Conservation (phyloP, 192 early-diverging fungal genomes). For the Coemansia sp. region DNA sequence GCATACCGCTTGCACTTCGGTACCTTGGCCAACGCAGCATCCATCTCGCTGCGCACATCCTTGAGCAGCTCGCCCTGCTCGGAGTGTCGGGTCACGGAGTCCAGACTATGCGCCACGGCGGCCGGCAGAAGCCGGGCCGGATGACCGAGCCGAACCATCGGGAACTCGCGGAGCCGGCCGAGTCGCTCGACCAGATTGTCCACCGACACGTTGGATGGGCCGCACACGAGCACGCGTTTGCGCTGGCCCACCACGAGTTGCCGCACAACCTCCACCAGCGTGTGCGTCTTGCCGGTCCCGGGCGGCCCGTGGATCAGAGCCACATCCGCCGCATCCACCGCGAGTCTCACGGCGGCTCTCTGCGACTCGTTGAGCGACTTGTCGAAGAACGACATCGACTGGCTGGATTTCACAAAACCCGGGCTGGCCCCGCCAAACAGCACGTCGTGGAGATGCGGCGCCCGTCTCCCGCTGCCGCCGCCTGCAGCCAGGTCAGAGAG, state of each 20-base stretch:
- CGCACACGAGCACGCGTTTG: constrained; percentile 80
- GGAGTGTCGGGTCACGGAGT: constrained; percentile 62
- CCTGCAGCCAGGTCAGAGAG: constrained; percentile 24
- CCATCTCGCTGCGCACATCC: constrained; percentile 79
- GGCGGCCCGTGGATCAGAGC: constrained; percentile 85
- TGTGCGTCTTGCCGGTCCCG: constrained; percentile 90
- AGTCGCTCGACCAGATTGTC: constrained; percentile 88
- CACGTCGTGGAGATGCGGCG: constrained; percentile 41
- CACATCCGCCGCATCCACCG: constrained; percentile 62
- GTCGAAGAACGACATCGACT: constrained; percentile 57
- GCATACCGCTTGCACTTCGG: constrained; percentile 63
- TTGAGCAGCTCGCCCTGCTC: constrained; percentile 73
- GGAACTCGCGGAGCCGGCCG: constrained; percentile 54
- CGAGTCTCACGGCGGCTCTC: constrained; percentile 65
- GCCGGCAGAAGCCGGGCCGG: constrained; percentile 75
- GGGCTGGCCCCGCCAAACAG: constrained; percentile 35
- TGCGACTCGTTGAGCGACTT: constrained; percentile 69
- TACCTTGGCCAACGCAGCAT: constrained; percentile 61
- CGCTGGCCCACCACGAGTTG: constrained; percentile 60
- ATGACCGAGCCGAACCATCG: constrained; percentile 80
- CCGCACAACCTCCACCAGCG: constrained; percentile 80
- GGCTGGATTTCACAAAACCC: too few species aligned
- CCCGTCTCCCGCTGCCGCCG: constrained; percentile 7
- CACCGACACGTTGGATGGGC: constrained; percentile 84
- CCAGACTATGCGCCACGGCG: constrained; percentile 70